Evolutionary conservation across 305 asterid species (phyloP), one percentile per base, ranked within the genome.

Genomic region (Withania somnifera): DNA sequence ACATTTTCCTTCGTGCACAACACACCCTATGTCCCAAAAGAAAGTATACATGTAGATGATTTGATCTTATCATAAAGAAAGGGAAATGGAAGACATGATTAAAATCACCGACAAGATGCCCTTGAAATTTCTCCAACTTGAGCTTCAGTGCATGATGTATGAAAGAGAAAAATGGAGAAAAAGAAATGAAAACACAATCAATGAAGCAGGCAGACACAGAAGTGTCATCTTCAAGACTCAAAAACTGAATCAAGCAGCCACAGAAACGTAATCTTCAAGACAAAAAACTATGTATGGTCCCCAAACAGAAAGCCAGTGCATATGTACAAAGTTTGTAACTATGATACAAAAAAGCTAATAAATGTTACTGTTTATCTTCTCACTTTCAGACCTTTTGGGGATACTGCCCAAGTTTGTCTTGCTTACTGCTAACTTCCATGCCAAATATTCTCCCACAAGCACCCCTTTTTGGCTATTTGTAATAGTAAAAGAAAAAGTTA

Each of bases 371-470:
- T 80, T 53, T 79, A 82, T 80, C 53, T 36, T 84, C 81, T 69
- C 67, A 64, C 66, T 50, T 61, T 51, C 61, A 75, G 73, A 64
- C 73, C 32, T 24, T 67, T 77, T 82, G 79, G 75, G 68, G 83
- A 67, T 82, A 83, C 87, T 80, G 8, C 67, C 26, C 24, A 81
- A 64, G 53, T 82, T 84, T 88, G 88, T 83, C 87, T 84, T 79
- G 82, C 73, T 78, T 82, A 56, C 69, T 82, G 84, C 89, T 82
- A 84, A 84, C 90, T 87, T 85, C 84, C 75, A 87, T 85, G 88
- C 63, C 85, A 84, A 86, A 85, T 76, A 87, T 87, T 84, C 89
- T 82, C 58, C n/a, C 76, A 28, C 64, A 36, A n/a, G 15, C 78
- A 50, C 28, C 75, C 82, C 69, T 60, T 80, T 82, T 85, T 83